Evolutionary conservation across 768 basidiomycete genomes (phyloP), one percentile per base, ranked within the genome.

Genomic region (Podaxis rugospora): DNA sequence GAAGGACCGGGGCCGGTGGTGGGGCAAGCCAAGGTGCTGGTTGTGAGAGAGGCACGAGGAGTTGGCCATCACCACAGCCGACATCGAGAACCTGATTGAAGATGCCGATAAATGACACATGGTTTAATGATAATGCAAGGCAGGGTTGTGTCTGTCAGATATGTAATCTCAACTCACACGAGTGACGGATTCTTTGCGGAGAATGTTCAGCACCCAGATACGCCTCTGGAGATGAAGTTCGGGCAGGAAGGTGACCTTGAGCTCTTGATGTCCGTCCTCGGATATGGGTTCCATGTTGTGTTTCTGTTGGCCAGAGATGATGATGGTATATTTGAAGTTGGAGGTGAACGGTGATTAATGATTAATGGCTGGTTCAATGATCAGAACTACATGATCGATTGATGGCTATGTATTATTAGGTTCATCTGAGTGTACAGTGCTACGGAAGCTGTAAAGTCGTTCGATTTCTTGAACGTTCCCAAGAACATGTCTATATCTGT

Each of bases 61-160:
- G 79, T 40, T 85, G 77, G 21, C 93, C 93, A 71, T 91, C 86
- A 42, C 93, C 93, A 66, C 93, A 95, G 3, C 93, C 93, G 27
- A 93, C 76, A 66, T 95, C 93, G 51, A 93, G 75, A 5, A 94
- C 79, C 91, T 93, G 58, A 62, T 51, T 39, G 25, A 63, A 1
- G 14, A n/a, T 4, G 27, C 25, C 7, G 9, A 14, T 23, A 52
- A 40, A 50, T 32, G 11, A 53, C 37, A 21, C 18, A 21, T 27
- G 27, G 42, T 42, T 62, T 57, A 44, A 55, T 27, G 7, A 14
- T 13, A 42, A 16, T 42, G n/a, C n/a, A 42, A n/a, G 13, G n/a
- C 40, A n/a, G 40, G 32, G 32, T 32, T 32, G 32, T 32, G 7
- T 32, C 32, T 32, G 32, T 32, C 32, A 32, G 32, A 32, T 32